Conservation (phyloP, 352 stramenopile species). For the Hyaloperonospora arabidopsidis region DNA sequence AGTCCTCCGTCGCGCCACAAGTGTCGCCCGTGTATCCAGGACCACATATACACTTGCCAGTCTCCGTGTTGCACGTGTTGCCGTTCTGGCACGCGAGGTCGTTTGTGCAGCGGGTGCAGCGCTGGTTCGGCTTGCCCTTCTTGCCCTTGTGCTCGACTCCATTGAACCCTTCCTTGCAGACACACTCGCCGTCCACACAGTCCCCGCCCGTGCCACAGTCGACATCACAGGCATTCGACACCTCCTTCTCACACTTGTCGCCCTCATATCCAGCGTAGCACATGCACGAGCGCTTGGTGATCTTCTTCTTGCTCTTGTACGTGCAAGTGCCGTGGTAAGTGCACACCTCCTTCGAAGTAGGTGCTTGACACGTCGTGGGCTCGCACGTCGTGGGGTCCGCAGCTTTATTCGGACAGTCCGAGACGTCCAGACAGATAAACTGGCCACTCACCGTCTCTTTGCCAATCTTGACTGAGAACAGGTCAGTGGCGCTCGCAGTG, state of each 20-base stretch:
- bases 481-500: constrained; percentile 23
- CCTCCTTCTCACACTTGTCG: constrained; percentile 41
- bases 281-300: constrained; percentile 42
- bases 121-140: constrained; percentile 39
- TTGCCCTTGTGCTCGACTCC: constrained; percentile 38
- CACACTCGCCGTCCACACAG: constrained; percentile 41
- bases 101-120: constrained; percentile 46
- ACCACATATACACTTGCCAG: constrained; percentile 44
- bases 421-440: constrained; percentile 50
- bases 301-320: constrained; percentile 56
- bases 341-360: constrained; percentile 40
- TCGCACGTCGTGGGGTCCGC: constrained; percentile 38
- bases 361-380: constrained; percentile 29
- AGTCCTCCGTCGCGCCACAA: constrained; percentile 45
- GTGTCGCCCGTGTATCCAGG: constrained; percentile 42
- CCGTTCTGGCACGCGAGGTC: constrained; percentile 48
- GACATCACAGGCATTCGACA: constrained; percentile 42
- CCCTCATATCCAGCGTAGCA: constrained; percentile 47
- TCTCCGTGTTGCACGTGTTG: constrained; percentile 44
- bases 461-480: constrained; percentile 49
- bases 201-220: constrained; percentile 47
- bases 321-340: constrained; percentile 70
- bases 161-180: constrained; percentile 43
- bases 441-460: constrained; percentile 47
- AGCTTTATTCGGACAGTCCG: constrained; percentile 52